phyloP scores from a whole-genome alignment of 2,329 filamentous ascomycete genomes.

The Blastomyces gilchristii region DNA sequence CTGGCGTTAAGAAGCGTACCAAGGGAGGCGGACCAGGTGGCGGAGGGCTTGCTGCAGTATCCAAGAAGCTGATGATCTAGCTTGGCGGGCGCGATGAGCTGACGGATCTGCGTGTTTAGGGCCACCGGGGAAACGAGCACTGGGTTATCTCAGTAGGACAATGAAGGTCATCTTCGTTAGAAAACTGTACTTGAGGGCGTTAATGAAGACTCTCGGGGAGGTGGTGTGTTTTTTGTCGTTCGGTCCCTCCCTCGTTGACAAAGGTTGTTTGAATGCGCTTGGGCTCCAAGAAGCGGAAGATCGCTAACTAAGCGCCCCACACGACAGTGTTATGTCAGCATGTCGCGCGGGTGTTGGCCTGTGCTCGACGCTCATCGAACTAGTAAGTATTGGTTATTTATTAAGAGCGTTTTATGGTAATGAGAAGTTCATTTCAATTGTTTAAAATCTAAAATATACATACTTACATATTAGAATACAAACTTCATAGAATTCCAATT shows the following conservation, averaged over 20 bases:
- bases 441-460: too few species aligned
- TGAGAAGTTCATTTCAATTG: too few species aligned
- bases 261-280: not conserved
- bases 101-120: not conserved
- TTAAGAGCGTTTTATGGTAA: too few species aligned
- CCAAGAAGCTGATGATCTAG: not conserved
- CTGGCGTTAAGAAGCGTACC: not conserved
- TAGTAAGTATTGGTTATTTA: too few species aligned
- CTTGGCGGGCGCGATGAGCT: not conserved
- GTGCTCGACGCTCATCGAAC: too few species aligned
- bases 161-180: constrained; percentile 1
- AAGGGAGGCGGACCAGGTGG: not conserved
- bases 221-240: not conserved
- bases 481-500: too few species aligned
- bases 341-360: too few species aligned
- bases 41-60: not conserved
- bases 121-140: not conserved
- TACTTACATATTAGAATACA: too few species aligned
- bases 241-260: not conserved
- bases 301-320: not conserved
- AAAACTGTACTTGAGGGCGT: not conserved
- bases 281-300: not conserved
- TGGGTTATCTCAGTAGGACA: not conserved
- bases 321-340: too few species aligned
- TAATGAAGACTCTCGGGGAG: not conserved